A percentile compares a stretch with the other conserved stretches of the same genome.
phyloP scores from a whole-genome alignment of 164 flowering plant genomes.

The Saururus chinensis region DNA sequence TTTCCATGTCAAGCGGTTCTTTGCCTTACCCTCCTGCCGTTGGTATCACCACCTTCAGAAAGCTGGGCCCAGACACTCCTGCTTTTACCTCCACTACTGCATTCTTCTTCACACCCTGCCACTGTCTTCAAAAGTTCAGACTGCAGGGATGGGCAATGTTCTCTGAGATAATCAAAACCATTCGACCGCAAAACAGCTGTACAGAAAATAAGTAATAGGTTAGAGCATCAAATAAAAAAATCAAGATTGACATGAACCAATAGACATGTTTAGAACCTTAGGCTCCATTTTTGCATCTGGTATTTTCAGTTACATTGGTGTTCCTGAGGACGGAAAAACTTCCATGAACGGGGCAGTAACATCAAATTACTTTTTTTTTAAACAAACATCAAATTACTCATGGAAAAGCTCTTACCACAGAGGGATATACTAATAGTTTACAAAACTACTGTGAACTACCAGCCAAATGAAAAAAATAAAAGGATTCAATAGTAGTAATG shows the following conservation, averaged over 20 bases:
- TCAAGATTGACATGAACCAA: conserved; percentile 5
- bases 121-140: conserved; percentile 71
- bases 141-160: conserved; percentile 50
- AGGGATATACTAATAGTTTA: not conserved
- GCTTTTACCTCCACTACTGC: conserved; percentile 57
- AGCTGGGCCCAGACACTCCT: conserved; percentile 59
- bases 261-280: conserved; percentile 12
- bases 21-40: conserved; percentile 63
- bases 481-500: not conserved
- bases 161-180: conserved; percentile 64
- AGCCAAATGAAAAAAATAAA: not conserved
- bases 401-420: not conserved
- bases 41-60: conserved; percentile 68
- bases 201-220: conserved; percentile 3
- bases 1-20: conserved; percentile 29
- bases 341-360: conserved; percentile 6
- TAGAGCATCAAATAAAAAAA: conserved; percentile 2
- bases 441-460: too few relatives aligned
- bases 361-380: too few relatives aligned
- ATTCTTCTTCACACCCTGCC: conserved; percentile 73
- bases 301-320: conserved; percentile 7
- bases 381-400: not conserved
- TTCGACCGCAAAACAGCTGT: conserved; percentile 80
- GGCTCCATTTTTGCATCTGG: conserved; percentile 15
- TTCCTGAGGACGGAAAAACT: conserved; percentile 12